Conservation (phyloP, 306 rosid species). For the Elaeagnus macrophylla region DNA sequence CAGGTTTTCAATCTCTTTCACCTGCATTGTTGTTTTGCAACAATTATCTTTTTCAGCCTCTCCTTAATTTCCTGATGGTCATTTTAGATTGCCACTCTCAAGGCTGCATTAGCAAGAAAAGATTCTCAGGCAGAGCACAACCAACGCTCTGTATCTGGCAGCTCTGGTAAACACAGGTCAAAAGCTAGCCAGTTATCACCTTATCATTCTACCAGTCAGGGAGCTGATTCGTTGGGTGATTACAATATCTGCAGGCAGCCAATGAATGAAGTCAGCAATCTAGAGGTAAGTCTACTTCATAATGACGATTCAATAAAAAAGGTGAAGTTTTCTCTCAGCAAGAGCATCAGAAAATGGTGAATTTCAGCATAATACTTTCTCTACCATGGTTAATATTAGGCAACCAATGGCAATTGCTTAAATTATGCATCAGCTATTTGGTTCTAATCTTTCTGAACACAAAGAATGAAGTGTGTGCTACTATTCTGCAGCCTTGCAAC, state of each 20-base stretch:
- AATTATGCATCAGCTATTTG: too few relatives aligned
- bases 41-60: background rate
- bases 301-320: background rate
- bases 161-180: conserved; percentile 47
- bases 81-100: conserved; percentile 61
- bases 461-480: conserved; percentile 2
- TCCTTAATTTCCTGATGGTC: background rate
- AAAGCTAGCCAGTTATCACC: conserved; percentile 50
- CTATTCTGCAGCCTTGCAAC: conserved; percentile 47
- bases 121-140: conserved; percentile 44
- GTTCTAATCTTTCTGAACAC: too few relatives aligned
- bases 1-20: conserved; percentile 38
- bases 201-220: conserved; percentile 32
- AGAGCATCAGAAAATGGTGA: background rate
- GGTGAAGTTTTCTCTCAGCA: background rate
- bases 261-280: conserved; percentile 46
- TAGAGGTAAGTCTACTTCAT: conserved; percentile 33
- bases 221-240: conserved; percentile 30
- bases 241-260: conserved; percentile 38
- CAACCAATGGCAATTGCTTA: conserved; percentile 3
- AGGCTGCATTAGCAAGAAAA: conserved; percentile 66
- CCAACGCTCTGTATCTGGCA: conserved; percentile 34
- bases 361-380: background rate
- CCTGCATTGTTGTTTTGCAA: background rate
- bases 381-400: too few relatives aligned